A percentile compares a stretch with the other conserved stretches of the same genome.
Conservation (phyloP, 306 rosid species). For the Vigna reflexopilosa region DNA sequence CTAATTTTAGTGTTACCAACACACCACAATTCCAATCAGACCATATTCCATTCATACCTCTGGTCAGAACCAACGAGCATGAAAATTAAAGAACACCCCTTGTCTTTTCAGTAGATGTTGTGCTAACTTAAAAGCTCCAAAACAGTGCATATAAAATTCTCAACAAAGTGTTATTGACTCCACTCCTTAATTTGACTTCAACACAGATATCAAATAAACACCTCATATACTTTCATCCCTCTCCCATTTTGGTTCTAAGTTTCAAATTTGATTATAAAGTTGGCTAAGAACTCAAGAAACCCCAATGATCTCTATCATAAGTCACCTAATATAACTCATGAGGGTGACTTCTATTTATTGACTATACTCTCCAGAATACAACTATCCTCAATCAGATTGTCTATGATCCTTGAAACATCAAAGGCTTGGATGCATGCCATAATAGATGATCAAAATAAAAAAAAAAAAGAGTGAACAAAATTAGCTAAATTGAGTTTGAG, state of each 20-base stretch:
- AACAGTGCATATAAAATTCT: slow-evolving; percentile 30
- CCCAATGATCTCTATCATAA: too few relatives aligned
- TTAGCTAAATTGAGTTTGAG: slow-evolving; percentile 23
- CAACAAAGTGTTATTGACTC: slow-evolving; percentile 22
- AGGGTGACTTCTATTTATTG: background rate
- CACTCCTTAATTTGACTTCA: slow-evolving; percentile 41
- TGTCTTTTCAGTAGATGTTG: slow-evolving; percentile 28
- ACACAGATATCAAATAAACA: background rate
- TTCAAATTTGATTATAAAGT: background rate
- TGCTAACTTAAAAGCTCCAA: slow-evolving; percentile 34
- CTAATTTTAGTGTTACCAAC: too few relatives aligned
- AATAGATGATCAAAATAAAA: too few relatives aligned
- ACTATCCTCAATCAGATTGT: background rate
- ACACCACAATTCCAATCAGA: too few relatives aligned
- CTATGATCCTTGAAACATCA: background rate
- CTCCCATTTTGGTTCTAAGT: slow-evolving; percentile 1
- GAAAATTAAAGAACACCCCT: slow-evolving; percentile 15
- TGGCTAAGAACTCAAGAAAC: background rate
- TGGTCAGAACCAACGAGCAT: background rate
- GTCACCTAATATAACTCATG: too few relatives aligned
- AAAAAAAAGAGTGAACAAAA: background rate
- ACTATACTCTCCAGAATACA: background rate
- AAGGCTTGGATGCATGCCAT: background rate
- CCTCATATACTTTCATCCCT: background rate
- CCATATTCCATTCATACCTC: too few relatives aligned